Evolutionary conservation across 106 monocot species (phyloP), one percentile per base, ranked within the genome.

Genomic region (Phalaenopsis equestris): DNA sequence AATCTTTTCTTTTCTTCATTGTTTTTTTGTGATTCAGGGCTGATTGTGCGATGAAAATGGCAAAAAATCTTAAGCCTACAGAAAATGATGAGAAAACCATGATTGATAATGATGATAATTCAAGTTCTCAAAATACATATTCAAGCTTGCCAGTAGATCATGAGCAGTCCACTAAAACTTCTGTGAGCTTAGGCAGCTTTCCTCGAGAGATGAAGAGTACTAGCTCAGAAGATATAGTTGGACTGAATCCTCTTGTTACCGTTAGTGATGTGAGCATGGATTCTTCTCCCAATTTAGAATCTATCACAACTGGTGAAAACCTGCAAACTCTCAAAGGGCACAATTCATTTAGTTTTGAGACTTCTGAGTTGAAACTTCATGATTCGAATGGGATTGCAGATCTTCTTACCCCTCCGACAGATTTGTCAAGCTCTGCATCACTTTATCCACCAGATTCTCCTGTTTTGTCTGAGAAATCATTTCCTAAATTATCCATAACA

Each of bases 1-100:
- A 42, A 43, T 73, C 42, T 74, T 15, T 82, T 36, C 8, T 78
- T 81, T 70, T 42, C 38, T 79, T 82, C 3, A 38, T 30, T 14
- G 21, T 75, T 11, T 52, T 52, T 86, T 30, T 89, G 12, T 19
- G 76, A 15, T 85, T 12, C 85, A 99, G 99, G 84, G 91, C 95
- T 83, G 87, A 90, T 80, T 93, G 80, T 86, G 93, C 91, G 48
- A 58, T 99, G 55, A 93, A 86, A 79, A 91, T 88, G 93, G 91
- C 90, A 72, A 99, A 99, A 82, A 83, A 89, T 12, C 86, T 99
- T 18, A 80, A 85, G 83, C 77, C 75, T 86, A 67, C 49, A 81
- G 61, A 81, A 73, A 42, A 80, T 57, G 88, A 91, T 79, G 93
- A 87, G 61, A 90, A 86, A 77, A 82, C 64, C 41, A 42, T 89